phyloP scores from a whole-genome alignment of 495 filamentous ascomycete species.

The Astrocystis sublimbata region DNA sequence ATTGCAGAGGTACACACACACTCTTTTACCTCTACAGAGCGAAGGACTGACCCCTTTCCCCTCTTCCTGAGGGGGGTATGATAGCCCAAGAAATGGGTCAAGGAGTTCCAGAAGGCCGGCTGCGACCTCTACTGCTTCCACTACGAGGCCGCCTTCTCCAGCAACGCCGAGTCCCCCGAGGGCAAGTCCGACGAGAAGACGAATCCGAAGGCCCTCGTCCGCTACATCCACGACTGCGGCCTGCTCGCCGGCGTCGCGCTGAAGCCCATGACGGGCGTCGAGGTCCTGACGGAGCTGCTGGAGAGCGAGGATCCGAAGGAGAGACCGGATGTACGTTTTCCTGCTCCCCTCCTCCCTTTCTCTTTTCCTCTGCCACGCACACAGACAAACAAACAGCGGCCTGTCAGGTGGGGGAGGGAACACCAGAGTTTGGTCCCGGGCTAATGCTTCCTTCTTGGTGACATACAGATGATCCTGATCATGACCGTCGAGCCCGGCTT shows the following conservation, averaged over 20 bases:
- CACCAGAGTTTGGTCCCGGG: too few relatives aligned
- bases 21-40: neutral
- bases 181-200: constrained; percentile 66
- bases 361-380: neutral
- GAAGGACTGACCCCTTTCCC: too few relatives aligned
- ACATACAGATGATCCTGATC: constrained; percentile 85
- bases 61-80: neutral
- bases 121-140: constrained; percentile 99
- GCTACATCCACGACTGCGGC: constrained; percentile 82
- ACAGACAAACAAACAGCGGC: too few relatives aligned
- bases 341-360: constrained; percentile 1
- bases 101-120: constrained; percentile 87
- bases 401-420: neutral
- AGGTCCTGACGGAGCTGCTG: constrained; percentile 88
- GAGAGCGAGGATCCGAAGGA: constrained; percentile 70
- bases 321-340: constrained; percentile 77
- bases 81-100: constrained; percentile 96
- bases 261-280: constrained; percentile 87
- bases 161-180: constrained; percentile 77
- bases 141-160: constrained; percentile 94
- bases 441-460: neutral
- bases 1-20: constrained; percentile 77
- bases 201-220: constrained; percentile 79
- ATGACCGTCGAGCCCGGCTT: constrained; percentile 99
- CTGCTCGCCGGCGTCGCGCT: constrained; percentile 94